Evolutionary conservation across 495 filamentous ascomycete genomes (phyloP).

Genomic region (Penicillium waksmanii): DNA sequence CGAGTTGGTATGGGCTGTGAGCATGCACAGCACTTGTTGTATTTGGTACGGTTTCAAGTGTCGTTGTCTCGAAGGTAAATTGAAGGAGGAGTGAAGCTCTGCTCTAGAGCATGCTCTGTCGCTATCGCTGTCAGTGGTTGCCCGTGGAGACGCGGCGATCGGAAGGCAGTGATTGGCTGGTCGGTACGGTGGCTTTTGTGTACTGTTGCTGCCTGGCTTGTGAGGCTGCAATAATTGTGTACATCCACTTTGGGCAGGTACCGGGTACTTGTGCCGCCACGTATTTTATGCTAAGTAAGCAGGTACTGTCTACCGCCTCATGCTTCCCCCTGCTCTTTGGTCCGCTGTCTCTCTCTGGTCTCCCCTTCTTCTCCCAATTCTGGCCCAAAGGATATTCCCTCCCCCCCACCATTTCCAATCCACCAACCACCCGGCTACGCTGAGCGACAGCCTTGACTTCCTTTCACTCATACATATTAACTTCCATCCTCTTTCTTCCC

Average conservation of each 20-base stretch:
- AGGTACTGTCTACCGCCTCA: conserved; percentile 6
- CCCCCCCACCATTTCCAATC: conserved; percentile 22
- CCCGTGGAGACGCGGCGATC: conserved; percentile 52
- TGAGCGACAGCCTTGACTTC: conserved; percentile 46
- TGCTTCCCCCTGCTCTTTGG: background rate
- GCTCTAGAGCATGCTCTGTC: background rate
- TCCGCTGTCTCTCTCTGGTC: background rate
- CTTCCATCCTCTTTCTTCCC: conserved; percentile 11
- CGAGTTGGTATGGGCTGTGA: conserved; percentile 26
- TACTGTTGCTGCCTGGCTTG: conserved; percentile 7
- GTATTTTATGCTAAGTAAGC: background rate
- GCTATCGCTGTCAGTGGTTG: conserved; percentile 32
- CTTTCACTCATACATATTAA: conserved; percentile 38
- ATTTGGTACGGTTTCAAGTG: background rate
- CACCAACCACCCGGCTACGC: conserved; percentile 38
- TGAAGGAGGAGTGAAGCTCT: background rate
- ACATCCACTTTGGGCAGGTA: conserved; percentile 7
- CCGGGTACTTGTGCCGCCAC: conserved; percentile 10
- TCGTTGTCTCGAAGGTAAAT: background rate
- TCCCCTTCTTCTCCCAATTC: conserved; percentile 6
- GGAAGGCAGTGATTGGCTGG: conserved; percentile 25
- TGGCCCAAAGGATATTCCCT: conserved; percentile 16
- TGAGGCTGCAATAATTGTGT: background rate
- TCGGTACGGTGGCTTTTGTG: conserved; percentile 19
- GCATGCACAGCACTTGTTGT: conserved; percentile 25